A percentile compares a stretch with the other conserved stretches of the same genome.
phyloP scores from a whole-genome alignment of 192 early-diverging fungal species.

The Gaertneriomyces semiglobifer region DNA sequence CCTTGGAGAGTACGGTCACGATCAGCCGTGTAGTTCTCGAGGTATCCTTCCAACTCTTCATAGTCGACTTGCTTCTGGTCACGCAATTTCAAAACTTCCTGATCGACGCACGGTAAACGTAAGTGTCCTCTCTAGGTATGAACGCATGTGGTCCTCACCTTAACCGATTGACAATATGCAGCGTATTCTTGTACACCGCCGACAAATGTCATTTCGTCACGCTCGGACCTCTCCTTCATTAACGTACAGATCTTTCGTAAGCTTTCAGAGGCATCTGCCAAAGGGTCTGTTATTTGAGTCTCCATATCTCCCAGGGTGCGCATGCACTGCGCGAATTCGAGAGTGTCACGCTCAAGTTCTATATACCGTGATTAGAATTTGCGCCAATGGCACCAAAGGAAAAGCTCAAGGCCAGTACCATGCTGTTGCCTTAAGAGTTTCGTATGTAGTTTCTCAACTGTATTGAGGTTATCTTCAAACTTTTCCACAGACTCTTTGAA shows the following conservation, averaged over 20 bases:
- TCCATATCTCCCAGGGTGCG: conserved; percentile 77
- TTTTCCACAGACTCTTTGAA: conserved; percentile 79
- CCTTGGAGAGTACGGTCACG: conserved; percentile 69
- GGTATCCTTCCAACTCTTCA: conserved; percentile 79
- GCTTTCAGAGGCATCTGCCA: conserved; percentile 73
- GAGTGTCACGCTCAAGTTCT: conserved; percentile 77
- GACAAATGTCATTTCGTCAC: conserved; percentile 71
- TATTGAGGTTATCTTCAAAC: conserved; percentile 79
- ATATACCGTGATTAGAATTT: background rate
- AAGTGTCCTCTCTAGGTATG: no score
- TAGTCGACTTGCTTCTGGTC: conserved; percentile 97
- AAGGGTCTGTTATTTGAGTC: conserved; percentile 72
- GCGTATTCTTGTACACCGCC: conserved; percentile 82
- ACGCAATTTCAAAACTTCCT: conserved; percentile 70
- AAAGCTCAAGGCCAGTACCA: conserved; percentile 33
- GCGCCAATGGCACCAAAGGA: background rate
- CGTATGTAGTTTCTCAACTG: conserved; percentile 79
- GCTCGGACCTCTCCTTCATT: conserved; percentile 58
- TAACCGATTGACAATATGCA: conserved; percentile 71
- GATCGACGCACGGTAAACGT: no score
- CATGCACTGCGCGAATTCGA: conserved; percentile 75
- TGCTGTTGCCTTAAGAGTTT: conserved; percentile 64
- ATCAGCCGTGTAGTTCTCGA: conserved; percentile 69
- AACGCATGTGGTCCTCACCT: conserved; percentile 39
- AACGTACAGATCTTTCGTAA: conserved; percentile 64